Evolutionary conservation across 176 grass and related monocot genomes (phyloP).

Genomic region (Sorghum bicolor): DNA sequence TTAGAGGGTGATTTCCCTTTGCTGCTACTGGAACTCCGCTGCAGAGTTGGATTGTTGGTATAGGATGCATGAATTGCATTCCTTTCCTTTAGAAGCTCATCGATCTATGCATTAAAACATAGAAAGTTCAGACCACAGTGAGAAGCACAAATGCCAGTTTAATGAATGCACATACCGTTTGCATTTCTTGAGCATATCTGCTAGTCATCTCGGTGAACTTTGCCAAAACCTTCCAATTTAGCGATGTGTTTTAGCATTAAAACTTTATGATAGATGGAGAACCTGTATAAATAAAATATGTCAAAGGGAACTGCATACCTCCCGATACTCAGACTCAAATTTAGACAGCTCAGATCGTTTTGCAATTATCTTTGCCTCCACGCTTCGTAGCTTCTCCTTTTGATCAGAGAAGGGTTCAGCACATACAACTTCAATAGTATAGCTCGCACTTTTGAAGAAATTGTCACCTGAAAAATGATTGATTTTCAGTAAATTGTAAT

Average conservation of each 20-base stretch:
- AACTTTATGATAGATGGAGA: background rate
- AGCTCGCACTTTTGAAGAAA: conserved; percentile 95
- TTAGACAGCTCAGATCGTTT: conserved; percentile 87
- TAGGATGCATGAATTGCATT: conserved; percentile 90
- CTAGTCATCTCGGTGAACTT: conserved; percentile 94
- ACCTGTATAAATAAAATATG: background rate
- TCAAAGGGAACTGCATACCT: conserved; percentile 44
- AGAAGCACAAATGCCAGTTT: background rate
- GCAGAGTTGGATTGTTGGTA: conserved; percentile 62
- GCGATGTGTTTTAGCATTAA: conserved; percentile 7
- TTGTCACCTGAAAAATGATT: conserved; percentile 67
- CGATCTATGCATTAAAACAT: conserved; percentile 61
- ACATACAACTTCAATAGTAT: conserved; percentile 87
- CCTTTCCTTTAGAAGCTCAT: conserved; percentile 87
- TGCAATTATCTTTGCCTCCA: conserved; percentile 79
- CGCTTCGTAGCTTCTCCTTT: conserved; percentile 68
- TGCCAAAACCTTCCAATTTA: conserved; percentile 65
- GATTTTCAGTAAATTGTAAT: background rate
- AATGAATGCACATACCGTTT: conserved; percentile 55
- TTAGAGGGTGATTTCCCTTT: conserved; percentile 66
- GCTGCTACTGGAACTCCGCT: conserved; percentile 60
- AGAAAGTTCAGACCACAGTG: background rate
- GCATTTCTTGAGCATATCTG: conserved; percentile 97
- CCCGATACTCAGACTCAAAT: conserved; percentile 94
- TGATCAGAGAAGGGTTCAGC: conserved; percentile 72